These are phyloP conservation scores for Saturnispora sekii DNA, from an alignment of 805 yeast genomes.

Conservation along the genomic window DNA sequence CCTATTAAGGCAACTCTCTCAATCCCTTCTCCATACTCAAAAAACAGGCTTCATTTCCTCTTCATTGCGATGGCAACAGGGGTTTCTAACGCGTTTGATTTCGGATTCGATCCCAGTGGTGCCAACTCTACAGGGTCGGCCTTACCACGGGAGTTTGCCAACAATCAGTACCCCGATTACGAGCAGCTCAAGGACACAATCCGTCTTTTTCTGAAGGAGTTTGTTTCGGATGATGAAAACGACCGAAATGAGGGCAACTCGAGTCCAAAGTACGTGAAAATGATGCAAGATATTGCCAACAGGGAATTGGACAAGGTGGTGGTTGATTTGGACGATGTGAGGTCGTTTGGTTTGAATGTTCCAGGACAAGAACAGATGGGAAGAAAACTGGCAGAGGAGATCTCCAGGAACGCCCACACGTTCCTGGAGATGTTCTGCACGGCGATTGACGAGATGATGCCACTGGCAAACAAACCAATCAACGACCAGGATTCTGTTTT, in stretches of 20 bases:
- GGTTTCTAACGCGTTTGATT: not conserved
- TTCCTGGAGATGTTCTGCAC: slow-evolving; percentile 68
- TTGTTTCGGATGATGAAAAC: slow-evolving; percentile 25
- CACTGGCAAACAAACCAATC: slow-evolving; percentile 74
- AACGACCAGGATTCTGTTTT: slow-evolving; percentile 80
- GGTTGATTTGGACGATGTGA: slow-evolving; percentile 79
- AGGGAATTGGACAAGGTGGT: slow-evolving; percentile 61
- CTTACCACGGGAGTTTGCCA: slow-evolving; percentile 5
- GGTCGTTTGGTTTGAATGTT: slow-evolving; percentile 36
- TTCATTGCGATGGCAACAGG: slow-evolving; percentile 3
- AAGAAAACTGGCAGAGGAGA: slow-evolving; percentile 39
- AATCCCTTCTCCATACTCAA: not conserved
- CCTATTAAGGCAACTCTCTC: not conserved
- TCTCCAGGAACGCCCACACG: slow-evolving; percentile 66
- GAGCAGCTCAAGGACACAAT: slow-evolving; percentile 48
- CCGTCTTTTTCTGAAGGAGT: slow-evolving; percentile 59
- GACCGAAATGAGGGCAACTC: slow-evolving; percentile 16
- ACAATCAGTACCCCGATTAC: slow-evolving; percentile 39
- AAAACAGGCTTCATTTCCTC: not conserved
- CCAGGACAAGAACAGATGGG: slow-evolving; percentile 3
- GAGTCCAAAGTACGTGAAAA: slow-evolving; percentile 58
- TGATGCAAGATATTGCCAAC: slow-evolving; percentile 75
- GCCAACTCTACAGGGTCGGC: not conserved
- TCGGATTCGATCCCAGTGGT: not conserved
- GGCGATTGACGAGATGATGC: slow-evolving; percentile 74